phyloP scores from a whole-genome alignment of 2,329 filamentous ascomycete species.

The Kalmusia sp. region DNA sequence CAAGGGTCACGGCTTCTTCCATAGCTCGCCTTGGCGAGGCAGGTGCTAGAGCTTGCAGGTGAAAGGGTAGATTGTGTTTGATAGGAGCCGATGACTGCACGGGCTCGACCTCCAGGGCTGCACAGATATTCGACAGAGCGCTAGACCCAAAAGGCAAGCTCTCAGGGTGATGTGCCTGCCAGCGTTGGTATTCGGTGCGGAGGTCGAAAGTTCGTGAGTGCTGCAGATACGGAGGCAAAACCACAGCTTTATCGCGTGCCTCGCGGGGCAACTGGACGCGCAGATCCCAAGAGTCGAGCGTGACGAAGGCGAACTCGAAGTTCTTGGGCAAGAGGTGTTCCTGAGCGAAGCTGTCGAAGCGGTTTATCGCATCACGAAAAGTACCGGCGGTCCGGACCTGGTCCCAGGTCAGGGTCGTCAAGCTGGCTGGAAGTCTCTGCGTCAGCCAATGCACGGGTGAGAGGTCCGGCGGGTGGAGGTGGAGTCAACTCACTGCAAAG shows the following conservation, averaged over 20 bases:
- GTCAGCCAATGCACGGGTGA: conserved; percentile 34
- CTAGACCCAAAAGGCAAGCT: conserved; percentile 95
- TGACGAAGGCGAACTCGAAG: conserved; percentile 97
- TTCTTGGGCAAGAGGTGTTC: conserved; percentile 92
- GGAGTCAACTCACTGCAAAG: conserved; percentile 82
- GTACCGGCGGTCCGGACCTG: conserved; percentile 97
- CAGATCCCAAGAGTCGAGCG: conserved; percentile 97
- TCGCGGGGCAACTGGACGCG: conserved; percentile 97
- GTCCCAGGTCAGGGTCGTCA: conserved; percentile 98
- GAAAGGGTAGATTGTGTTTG: conserved; percentile 98
- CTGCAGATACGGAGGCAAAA: conserved; percentile 94
- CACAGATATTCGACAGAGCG: conserved; percentile 96
- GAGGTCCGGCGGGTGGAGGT: conserved; percentile 1
- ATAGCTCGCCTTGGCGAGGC: conserved; percentile 95
- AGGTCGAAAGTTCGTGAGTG: conserved; percentile 97
- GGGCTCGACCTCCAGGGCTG: conserved; percentile 95
- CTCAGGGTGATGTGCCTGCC: conserved; percentile 98
- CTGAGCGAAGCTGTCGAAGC: conserved; percentile 91
- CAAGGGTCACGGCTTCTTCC: conserved; percentile 95
- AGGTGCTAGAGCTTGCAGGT: conserved; percentile 92
- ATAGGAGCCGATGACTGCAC: conserved; percentile 97
- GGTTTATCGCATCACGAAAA: conserved; percentile 95
- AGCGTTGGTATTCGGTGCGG: conserved; percentile 95
- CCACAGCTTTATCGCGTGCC: conserved; percentile 96
- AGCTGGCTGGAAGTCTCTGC: conserved; percentile 70